Evolutionary conservation across 192 early-diverging fungal species (phyloP), one percentile per base, ranked within the genome.

Genomic region (Coemansia sp.): DNA sequence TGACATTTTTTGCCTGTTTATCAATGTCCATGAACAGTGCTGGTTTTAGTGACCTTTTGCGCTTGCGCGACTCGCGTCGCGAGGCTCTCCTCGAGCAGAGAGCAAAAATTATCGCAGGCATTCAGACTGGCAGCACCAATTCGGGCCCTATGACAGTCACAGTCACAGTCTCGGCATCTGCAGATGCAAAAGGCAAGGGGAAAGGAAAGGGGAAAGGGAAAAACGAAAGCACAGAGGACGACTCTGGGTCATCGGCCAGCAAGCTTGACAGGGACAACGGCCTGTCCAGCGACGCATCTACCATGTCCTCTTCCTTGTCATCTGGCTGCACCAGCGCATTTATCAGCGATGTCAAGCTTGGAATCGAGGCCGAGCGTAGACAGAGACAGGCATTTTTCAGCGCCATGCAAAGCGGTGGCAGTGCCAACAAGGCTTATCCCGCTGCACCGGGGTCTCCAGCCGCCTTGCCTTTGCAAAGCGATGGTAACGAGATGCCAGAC

Each of bases 11-110:
- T 8, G 12, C 54, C 32, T 56, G 5, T 32, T 33, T 7, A 18
- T 22, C 3, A 4, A 4, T n/a, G 12, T 7, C 31, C 17, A 59
- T 40, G 36, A 42, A 30, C 8, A 28, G 20, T 5, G 32, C 34
- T 4, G n/a, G 45, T 17, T 82, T 82, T 64, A 64, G 67, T 52
- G 79, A 82, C 22, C 67, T 82, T 42, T 25, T 82, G 57, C 79
- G 79, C 52, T 48, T 72, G 40, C 73, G 73, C 50, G 79, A 82
- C 65, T 40, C 67, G 1, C 69, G 79, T 11, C 79, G 79, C 57
- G 79, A 76, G 33, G 66, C 60, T 31, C 62, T 82, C 49, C 71
- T 82, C 30, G 73, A 75, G 66, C 67, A 67, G 14, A 62, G 78
- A 20, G 67, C 62, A 59, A 68, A 67, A 38, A 63, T 36, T 14